phyloP scores from a whole-genome alignment of 2,329 filamentous ascomycete species.

The Beauveria rudraprayagi region DNA sequence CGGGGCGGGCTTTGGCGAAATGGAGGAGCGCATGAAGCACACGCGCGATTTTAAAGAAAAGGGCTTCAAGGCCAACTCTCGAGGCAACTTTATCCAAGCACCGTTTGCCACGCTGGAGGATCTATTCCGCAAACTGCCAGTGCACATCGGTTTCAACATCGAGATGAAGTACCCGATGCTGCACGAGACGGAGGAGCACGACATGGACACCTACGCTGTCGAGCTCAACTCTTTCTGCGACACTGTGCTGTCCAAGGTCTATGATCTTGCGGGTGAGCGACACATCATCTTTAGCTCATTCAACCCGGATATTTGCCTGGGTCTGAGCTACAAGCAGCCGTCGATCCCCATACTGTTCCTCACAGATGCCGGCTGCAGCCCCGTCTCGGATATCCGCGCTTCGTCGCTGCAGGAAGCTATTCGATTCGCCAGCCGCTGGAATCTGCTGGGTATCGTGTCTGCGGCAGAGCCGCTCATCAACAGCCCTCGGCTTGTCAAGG shows the following conservation, averaged over 20 bases:
- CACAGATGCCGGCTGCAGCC: slow-evolving; percentile 74
- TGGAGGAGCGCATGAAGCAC: slow-evolving; percentile 89
- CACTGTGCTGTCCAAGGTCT: slow-evolving; percentile 82
- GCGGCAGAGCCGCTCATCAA: slow-evolving; percentile 83
- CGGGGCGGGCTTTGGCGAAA: slow-evolving; percentile 24
- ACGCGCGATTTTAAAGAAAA: slow-evolving; percentile 91
- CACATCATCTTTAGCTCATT: slow-evolving; percentile 97
- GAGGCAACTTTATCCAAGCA: slow-evolving; percentile 90
- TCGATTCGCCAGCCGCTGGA: slow-evolving; percentile 91
- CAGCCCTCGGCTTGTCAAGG: slow-evolving; percentile 78
- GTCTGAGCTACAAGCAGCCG: slow-evolving; percentile 93
- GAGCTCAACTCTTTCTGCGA: slow-evolving; percentile 97
- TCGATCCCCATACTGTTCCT: slow-evolving; percentile 94
- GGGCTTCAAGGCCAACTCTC: slow-evolving; percentile 91
- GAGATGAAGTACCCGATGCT: slow-evolving; percentile 99
- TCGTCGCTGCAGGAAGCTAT: slow-evolving; percentile 92
- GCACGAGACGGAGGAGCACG: slow-evolving; percentile 86
- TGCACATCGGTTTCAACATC: slow-evolving; percentile 89
- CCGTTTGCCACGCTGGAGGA: slow-evolving; percentile 94
- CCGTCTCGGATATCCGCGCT: slow-evolving; percentile 82
- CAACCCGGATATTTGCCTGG: slow-evolving; percentile 92
- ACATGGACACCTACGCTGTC: slow-evolving; percentile 93
- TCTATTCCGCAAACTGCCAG: slow-evolving; percentile 77
- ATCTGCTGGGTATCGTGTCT: slow-evolving; percentile 82
- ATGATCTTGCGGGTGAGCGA: slow-evolving; percentile 71